Evolutionary conservation across 306 rosid genomes (phyloP), one percentile per base, ranked within the genome.

Genomic region (Acacia confusa): DNA sequence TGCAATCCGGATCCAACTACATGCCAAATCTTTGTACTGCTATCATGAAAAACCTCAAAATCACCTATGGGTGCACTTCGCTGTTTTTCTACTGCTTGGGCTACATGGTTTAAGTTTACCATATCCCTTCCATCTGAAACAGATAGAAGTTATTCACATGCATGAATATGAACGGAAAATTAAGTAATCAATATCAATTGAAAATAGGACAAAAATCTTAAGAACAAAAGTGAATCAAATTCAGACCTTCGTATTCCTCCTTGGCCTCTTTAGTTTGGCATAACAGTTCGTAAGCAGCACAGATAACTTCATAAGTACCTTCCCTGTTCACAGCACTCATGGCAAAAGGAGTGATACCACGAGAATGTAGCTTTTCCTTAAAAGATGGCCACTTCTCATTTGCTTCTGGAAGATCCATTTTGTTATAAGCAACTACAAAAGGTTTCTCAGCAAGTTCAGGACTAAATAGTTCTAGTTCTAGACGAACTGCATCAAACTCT

Each of bases 341-440:
- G 84, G 97, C 90, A 82, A 90, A 93, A 80, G 94, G 83, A 69
- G 84, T 85, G 76, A 93, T 80, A 82, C 98, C 99, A 3, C 69
- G 89, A 77, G 91, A 89, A 85, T 88, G 89, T 69, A 95, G 84
- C 81, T 57, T 89, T 77, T 88, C 88, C 88, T 88, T 90, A 89
- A 93, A 95, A 48, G 88, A 90, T 73, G 85, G 83, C 97, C 98
- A 95, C 78, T 88, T 92, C 83, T 92, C 92, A 75, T 84, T 83
- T 55, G 94, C 97, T 86, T 95, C 99, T n/a, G 94, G 98, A 86
- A 93, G 97, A 84, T 95, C 99, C 97, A 95, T 93, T 82, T 95
- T 93, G 83, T 95, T 93, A 79, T 86, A 93, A 43, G 94, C 96
- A 81, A 95, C 98, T 60, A 95, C 61, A 82, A 75, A 95, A 83